phyloP scores from a whole-genome alignment of 176 grass and related monocot species.

The Bromus sterilis region DNA sequence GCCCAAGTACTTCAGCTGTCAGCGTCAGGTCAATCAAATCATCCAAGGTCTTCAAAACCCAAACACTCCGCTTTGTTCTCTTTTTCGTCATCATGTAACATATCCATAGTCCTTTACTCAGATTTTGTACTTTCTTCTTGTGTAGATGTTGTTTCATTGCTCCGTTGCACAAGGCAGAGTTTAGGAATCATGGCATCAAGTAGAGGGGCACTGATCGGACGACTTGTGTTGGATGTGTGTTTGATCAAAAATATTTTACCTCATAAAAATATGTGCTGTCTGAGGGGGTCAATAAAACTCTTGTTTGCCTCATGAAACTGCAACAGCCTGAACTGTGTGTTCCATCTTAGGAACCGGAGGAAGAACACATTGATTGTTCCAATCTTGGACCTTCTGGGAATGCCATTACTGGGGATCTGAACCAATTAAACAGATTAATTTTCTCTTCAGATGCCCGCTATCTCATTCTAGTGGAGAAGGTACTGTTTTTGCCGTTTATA shows the following conservation, averaged over 20 bases:
- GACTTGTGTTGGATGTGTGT: slow-evolving; percentile 58
- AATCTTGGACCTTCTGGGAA: slow-evolving; percentile 71
- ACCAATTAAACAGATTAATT: slow-evolving; percentile 51
- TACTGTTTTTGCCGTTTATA: slow-evolving; percentile 7
- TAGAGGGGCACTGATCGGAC: slow-evolving; percentile 73
- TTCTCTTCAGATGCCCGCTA: slow-evolving; percentile 73
- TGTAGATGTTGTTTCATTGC: slow-evolving; percentile 84
- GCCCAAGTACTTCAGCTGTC: slow-evolving; percentile 67
- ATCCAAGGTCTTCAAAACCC: slow-evolving; percentile 50
- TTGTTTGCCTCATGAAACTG: not conserved
- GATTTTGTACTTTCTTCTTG: not conserved
- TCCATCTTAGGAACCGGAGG: slow-evolving; percentile 39
- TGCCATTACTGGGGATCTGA: slow-evolving; percentile 73
- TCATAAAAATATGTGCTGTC: not conserved
- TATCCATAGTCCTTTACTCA: not conserved
- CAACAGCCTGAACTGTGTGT: slow-evolving; percentile 1
- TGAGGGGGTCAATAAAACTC: not conserved
- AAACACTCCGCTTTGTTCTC: not conserved
- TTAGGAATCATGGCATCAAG: slow-evolving; percentile 86
- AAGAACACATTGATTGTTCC: slow-evolving; percentile 72
- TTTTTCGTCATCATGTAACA: not conserved
- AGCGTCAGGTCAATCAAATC: slow-evolving; percentile 53
- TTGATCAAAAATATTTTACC: not conserved
- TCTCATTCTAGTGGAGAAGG: slow-evolving; percentile 88
- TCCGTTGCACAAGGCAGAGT: slow-evolving; percentile 83